Percentiles rank a stretch among this genome's conserved stretches.
Evolutionary conservation across 75 land plant genomes (phyloP).

Genomic region (Cunninghamia lanceolata): DNA sequence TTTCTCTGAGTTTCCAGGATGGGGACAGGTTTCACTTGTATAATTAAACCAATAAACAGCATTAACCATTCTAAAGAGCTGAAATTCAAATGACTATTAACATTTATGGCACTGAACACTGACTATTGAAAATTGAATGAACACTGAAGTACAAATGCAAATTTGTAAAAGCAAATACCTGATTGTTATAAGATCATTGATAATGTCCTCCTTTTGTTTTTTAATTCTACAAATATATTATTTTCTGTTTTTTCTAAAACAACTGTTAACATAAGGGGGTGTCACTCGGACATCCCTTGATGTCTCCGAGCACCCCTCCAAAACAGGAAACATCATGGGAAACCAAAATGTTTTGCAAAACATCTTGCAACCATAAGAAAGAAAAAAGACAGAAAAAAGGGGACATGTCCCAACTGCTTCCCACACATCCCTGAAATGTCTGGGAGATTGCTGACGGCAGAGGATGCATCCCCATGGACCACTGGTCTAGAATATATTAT

Average conservation of each 20-base stretch:
- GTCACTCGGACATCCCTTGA: not conserved
- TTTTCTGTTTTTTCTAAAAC: not conserved
- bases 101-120: not conserved
- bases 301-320: not conserved
- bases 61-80: not conserved
- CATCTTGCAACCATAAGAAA: not conserved
- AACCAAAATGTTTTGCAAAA: not conserved
- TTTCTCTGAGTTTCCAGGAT: not conserved
- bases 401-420: not conserved
- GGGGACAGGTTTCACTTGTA: not conserved
- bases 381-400: not conserved
- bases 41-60: too few species aligned
- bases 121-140: not conserved
- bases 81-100: not conserved
- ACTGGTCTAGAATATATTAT: not conserved
- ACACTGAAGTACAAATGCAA: not conserved
- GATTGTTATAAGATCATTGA: not conserved
- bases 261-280: not conserved
- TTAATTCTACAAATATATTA: not conserved
- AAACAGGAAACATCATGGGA: not conserved
- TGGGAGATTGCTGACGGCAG: not conserved
- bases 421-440: not conserved
- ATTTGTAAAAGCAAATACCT: not conserved
- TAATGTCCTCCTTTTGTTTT: not conserved
- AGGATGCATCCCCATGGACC: not conserved